These are phyloP conservation scores for Ceratocystis huliohia DNA, from an alignment of 2,329 filamentous ascomycete species.

Conservation along the genomic window DNA sequence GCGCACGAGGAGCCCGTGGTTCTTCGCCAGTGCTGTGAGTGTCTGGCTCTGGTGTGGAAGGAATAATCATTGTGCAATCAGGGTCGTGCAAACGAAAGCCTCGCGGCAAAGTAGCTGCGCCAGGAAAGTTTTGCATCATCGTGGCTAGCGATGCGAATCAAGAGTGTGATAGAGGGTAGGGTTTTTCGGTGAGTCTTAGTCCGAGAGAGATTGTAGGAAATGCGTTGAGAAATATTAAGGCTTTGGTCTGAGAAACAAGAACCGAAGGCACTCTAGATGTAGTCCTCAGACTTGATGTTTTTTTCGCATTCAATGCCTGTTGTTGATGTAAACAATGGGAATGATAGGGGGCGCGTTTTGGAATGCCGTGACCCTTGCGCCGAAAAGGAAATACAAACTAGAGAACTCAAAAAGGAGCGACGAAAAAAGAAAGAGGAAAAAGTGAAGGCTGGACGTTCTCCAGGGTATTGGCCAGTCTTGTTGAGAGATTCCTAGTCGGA, in stretches of 20 bases:
- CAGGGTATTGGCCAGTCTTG: not conserved
- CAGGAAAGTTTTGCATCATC: constrained; percentile 36
- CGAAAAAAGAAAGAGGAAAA: constrained; percentile 12
- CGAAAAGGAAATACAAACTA: constrained; percentile 12
- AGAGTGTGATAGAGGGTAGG: not conserved
- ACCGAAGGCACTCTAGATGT: constrained; percentile 2
- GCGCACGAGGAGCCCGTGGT: constrained; percentile 29
- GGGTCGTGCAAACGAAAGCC: constrained; percentile 30
- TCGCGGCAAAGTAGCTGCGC: constrained; percentile 34
- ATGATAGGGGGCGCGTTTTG: constrained; percentile 15
- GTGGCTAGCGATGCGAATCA: not conserved
- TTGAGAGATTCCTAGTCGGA: not conserved
- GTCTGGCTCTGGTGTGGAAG: constrained; percentile 40
- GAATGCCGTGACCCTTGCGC: constrained; percentile 14
- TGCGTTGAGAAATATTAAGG: not conserved
- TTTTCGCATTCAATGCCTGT: not conserved
- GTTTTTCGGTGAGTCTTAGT: not conserved
- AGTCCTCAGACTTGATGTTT: constrained; percentile 7
- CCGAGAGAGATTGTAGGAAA: not conserved
- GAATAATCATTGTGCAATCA: constrained; percentile 28
- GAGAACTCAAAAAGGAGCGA: constrained; percentile 16
- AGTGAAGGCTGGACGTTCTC: constrained; percentile 6
- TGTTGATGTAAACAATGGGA: constrained; percentile 5
- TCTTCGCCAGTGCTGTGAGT: constrained; percentile 22
- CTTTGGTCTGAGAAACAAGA: not conserved